These are phyloP conservation scores for Amaranthus tricolor DNA, from an alignment of 179 eudicot genomes.

Conservation along the genomic window DNA sequence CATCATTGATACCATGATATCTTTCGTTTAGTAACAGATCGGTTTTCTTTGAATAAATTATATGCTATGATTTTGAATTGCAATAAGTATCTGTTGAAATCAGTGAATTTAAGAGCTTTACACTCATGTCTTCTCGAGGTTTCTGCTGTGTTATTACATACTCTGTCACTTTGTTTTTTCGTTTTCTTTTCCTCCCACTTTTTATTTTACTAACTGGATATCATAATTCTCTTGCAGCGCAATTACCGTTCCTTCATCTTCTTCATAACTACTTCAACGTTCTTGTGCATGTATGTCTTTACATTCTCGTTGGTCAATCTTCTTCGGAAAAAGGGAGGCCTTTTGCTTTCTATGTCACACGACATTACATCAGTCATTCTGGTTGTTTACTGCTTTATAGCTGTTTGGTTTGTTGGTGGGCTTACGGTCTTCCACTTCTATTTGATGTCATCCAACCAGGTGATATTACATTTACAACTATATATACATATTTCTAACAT, in stretches of 20 bases:
- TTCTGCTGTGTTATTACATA: neutral
- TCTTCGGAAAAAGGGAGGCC: conserved; percentile 29
- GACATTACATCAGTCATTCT: conserved; percentile 45
- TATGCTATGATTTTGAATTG: neutral
- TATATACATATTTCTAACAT: neutral
- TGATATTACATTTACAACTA: conserved; percentile 17
- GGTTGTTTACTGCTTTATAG: conserved; percentile 43
- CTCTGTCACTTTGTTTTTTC: neutral
- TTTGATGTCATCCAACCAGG: conserved; percentile 58
- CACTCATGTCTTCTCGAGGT: neutral
- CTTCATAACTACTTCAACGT: conserved; percentile 45
- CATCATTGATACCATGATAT: neutral
- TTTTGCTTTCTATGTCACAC: conserved; percentile 38
- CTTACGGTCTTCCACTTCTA: conserved; percentile 57
- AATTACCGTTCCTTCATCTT: conserved; percentile 51
- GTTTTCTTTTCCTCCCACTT: neutral
- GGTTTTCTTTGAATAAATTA: too few species aligned
- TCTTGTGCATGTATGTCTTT: conserved; percentile 46
- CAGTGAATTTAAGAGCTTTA: neutral
- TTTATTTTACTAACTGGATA: conserved; percentile 4
- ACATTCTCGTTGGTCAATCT: conserved; percentile 46
- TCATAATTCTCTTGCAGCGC: conserved; percentile 41
- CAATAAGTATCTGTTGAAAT: neutral
- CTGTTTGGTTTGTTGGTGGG: conserved; percentile 52
- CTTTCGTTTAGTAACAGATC: neutral